Base-by-base conservation (phyloP, 805 yeast genomes). In the Cyberlindnera saturnus region DNA sequence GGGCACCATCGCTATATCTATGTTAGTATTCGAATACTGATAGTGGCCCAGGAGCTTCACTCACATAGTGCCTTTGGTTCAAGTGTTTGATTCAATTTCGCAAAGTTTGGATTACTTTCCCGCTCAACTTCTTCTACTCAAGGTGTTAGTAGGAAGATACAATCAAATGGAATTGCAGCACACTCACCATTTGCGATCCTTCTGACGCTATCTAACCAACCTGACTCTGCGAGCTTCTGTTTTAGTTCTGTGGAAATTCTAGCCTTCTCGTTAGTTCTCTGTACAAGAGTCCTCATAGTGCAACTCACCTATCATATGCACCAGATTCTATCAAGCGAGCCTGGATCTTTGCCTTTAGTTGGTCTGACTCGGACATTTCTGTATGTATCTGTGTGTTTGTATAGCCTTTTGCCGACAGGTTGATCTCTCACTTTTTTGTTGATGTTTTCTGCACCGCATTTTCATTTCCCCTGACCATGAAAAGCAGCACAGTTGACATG, bases 171-270 rank as follows among this genome's bases (percentile, higher is more conserved):
- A 14, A 6, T 3, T 4, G 16, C 6, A 17, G 14, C 9, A 14
- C 49, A 54, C 62, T 46, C 56, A 74, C 74, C 60, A 64, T 74
- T 46, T 48, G 95, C 84, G 34, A 83, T 52, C 33, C 72, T 74
- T 37, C 77, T 71, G 23, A 90, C 80, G 42, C 81, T 73, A 52
- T 87, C 95, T 47, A 77, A 79, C 97, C 97, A 90, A 6, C 96
- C 96, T 1, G 82, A 73, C 56, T 85, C 84, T 41, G 79, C 73
- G 10, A 90, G 71, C 55, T 76, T 77, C 43, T 81, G 71, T 52
- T 79, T 78, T 45, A 90, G 65, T 38, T 73, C 69, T 2, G 41
- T 15, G 5, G 41, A 39, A 16, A 39, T 32, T 13, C 41, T 31
- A 31, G 7, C 16, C 16, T 31, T 31, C 15, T 14, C 4, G 18